Percentiles rank a stretch among this genome's conserved stretches.
phyloP scores from a whole-genome alignment of 1,139 yeast species.

The Kodamaea sp. region DNA sequence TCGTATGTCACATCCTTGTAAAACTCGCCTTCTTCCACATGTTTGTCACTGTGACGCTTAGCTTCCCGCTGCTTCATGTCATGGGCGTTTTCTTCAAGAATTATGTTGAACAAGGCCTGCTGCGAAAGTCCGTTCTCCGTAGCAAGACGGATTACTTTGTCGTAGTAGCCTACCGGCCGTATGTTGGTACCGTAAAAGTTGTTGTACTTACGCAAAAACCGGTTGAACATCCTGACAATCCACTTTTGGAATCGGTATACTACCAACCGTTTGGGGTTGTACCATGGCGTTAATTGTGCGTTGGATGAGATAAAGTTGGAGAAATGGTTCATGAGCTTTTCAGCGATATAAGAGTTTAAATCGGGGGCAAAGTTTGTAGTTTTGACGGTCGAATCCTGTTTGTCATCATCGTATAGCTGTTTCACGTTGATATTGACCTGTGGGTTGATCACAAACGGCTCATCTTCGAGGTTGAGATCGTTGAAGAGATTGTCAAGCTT shows the following conservation, averaged over 20 bases:
- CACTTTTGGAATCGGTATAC: constrained; percentile 35
- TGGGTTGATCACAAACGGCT: constrained; percentile 18
- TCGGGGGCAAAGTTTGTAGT: constrained; percentile 3
- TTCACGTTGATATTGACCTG: constrained; percentile 9
- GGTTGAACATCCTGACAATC: constrained; percentile 41
- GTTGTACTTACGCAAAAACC: constrained; percentile 36
- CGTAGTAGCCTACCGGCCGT: constrained; percentile 23
- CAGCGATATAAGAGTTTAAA: constrained; percentile 27
- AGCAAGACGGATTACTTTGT: constrained; percentile 27
- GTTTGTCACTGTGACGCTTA: constrained; percentile 7
- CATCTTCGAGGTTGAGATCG: constrained; percentile 3
- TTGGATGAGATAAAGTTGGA: constrained; percentile 18
- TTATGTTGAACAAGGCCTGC: constrained; percentile 26
- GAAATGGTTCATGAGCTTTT: constrained; percentile 28
- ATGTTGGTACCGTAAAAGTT: constrained; percentile 17
- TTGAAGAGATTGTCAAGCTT: constrained; percentile 26
- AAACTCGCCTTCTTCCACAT: constrained; percentile 12
- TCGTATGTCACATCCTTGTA: constrained; percentile 29
- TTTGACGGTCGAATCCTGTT: background rate
- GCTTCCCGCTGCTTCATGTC: constrained; percentile 23
- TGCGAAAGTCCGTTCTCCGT: constrained; percentile 21
- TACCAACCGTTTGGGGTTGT: constrained; percentile 26
- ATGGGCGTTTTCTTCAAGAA: constrained; percentile 28
- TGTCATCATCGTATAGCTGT: background rate
- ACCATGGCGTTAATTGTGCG: constrained; percentile 24